phyloP scores from a whole-genome alignment of 1,139 yeast genomes.

The Tardiomyces blankii region DNA sequence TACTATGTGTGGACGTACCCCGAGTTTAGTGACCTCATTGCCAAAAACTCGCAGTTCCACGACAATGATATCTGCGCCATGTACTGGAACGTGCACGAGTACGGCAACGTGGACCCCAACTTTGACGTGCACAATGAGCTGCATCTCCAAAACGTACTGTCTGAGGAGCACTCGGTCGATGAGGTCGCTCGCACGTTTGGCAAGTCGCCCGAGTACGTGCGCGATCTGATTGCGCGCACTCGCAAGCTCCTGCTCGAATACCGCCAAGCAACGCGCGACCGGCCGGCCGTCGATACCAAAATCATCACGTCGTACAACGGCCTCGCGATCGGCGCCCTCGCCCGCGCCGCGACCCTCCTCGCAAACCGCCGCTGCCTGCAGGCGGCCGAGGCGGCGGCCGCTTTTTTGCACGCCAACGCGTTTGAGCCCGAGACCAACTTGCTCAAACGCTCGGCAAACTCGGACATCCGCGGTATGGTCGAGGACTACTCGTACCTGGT shows the following conservation, averaged over 20 bases:
- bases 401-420: slow-evolving; percentile 14
- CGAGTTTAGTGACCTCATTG: slow-evolving; percentile 25
- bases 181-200: slow-evolving; percentile 28
- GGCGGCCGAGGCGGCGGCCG: slow-evolving; percentile 21
- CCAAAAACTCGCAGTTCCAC: slow-evolving; percentile 9
- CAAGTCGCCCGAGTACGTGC: slow-evolving; percentile 12
- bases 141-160: slow-evolving; percentile 23
- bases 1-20: slow-evolving; percentile 27
- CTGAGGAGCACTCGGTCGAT: slow-evolving; percentile 9
- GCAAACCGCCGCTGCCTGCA: slow-evolving; percentile 13
- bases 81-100: slow-evolving; percentile 26
- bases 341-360: slow-evolving; percentile 18
- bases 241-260: slow-evolving; percentile 15
- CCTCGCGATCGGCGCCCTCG: slow-evolving; percentile 26
- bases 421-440: slow-evolving; percentile 10
- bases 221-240: slow-evolving; percentile 14
- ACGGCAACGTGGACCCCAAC: slow-evolving; percentile 27
- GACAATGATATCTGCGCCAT: slow-evolving; percentile 28
- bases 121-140: slow-evolving; percentile 24
- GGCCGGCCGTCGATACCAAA: slow-evolving; percentile 24
- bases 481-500: slow-evolving; percentile 30
- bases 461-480: slow-evolving; percentile 19
- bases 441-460: neutral
- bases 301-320: slow-evolving; percentile 29
- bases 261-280: slow-evolving; percentile 18